Evolutionary conservation across 2,329 filamentous ascomycete species (phyloP), one percentile per base, ranked within the genome.

Genomic region (Pseudogymnoascus sp.): DNA sequence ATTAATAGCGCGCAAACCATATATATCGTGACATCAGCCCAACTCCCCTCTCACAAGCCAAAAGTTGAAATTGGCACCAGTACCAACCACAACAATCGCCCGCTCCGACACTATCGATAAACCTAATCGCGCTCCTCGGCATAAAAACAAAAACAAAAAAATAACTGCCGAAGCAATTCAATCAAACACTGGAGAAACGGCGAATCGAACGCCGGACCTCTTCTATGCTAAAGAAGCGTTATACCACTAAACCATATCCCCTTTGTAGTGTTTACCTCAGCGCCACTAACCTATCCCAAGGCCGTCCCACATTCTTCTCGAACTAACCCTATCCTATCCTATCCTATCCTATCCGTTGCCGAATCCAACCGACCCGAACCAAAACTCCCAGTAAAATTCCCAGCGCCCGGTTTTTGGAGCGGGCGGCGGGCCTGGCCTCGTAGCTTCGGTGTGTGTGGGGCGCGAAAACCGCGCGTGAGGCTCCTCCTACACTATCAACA

Each of bases 181-280:
- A 34, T 12, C 9, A n/a, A 42, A 49, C 43, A 49, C 43, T 49
- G 43, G 43, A 49, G 43, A 49, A 49, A 49, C 43, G 43, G 43
- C 43, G 43, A 49, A 49, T 49, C 43, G 43, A 49, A 49, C 43
- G 43, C 43, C 43, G 43, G 43, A 49, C 43, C 43, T 49, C 43
- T 49, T 49, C 43, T 49, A 49, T 49, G 43, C 43, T 49, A 49
- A 46, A 46, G 42, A 46, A 46, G 42, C 42, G 18, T 46, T 46
- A 46, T 46, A 46, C 42, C 42, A 46, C 42, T 46, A 46, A 46
- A 46, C 42, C 42, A 46, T 46, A 46, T 46, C 42, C 42, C 42
- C 42, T 23, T 49, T 49, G 21, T 46, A 37, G 42, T 46, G 42
- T 46, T 18, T 49, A 49, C 43, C 46, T 53, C 42, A 31, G 46